Conservation (phyloP, 805 yeast genomes). For the Cyberlindnera xylosilytica region DNA sequence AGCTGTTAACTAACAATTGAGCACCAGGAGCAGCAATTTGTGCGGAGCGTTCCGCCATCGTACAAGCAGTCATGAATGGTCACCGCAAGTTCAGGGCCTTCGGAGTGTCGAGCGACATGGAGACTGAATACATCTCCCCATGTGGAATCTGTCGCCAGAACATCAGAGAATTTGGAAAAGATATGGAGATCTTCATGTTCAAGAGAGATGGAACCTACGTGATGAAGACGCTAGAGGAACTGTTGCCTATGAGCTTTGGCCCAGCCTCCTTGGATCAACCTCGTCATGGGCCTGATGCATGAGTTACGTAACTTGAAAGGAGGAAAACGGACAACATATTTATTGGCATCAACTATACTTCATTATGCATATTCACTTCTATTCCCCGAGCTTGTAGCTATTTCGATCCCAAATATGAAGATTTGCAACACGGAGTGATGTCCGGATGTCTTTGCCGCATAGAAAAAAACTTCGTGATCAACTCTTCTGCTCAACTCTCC, state of each 20-base stretch:
- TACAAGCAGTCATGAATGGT: slow-evolving; percentile 49
- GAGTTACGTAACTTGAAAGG: too few relatives aligned
- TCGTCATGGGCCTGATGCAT: too few relatives aligned
- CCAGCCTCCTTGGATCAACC: slow-evolving; percentile 37
- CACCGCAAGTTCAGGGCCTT: slow-evolving; percentile 48
- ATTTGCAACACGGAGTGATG: not conserved
- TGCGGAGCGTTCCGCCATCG: slow-evolving; percentile 70
- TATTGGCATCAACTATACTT: too few relatives aligned
- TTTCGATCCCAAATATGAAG: too few relatives aligned
- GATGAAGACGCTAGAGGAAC: slow-evolving; percentile 51
- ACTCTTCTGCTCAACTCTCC: too few relatives aligned
- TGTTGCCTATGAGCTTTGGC: slow-evolving; percentile 84
- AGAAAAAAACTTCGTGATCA: too few relatives aligned
- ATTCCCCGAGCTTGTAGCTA: too few relatives aligned
- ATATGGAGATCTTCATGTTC: slow-evolving; percentile 68
- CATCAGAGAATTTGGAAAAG: slow-evolving; percentile 71
- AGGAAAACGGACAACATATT: too few relatives aligned
- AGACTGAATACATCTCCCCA: slow-evolving; percentile 61
- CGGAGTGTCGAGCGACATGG: slow-evolving; percentile 62
- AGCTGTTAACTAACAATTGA: not conserved
- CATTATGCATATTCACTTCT: too few relatives aligned
- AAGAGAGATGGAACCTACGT: slow-evolving; percentile 47
- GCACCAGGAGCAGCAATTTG: slow-evolving; percentile 55
- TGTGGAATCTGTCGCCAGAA: slow-evolving; percentile 95
- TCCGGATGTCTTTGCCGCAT: not conserved